Base-by-base conservation (phyloP, 139 green algal genomes). In the Gonium pectorale region DNA sequence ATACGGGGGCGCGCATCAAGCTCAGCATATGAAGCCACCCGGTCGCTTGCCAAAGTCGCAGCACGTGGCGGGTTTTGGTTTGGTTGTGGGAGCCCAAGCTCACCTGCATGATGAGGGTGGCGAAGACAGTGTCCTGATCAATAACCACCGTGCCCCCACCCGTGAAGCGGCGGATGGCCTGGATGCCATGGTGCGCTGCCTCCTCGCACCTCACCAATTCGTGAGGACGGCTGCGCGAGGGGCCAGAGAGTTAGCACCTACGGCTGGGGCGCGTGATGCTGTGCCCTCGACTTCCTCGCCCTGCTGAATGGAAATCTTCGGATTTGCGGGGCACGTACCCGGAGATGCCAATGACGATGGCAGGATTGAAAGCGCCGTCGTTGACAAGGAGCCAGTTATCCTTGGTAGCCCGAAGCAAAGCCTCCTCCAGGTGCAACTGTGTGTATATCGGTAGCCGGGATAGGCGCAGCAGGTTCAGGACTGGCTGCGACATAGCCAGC, bases 131-230 rank as follows among this genome's bases (percentile, higher is more conserved):
- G 90, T 97, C 86, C 0, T 77, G 4, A 74, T 99, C 97, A 21
- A 98, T 94, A 1, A 99, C 92, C 8, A 99, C 97, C 52, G 97
- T 99, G n/a, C 97, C 97, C 4, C 97, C 97, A 1, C 97, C 97
- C 5, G 92, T 98, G 88, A 98, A 99, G 2, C 97, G 91, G 52
- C 93, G 93, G 71, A 99, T 94, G 38, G 98, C 80, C 52, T 88
- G 88, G 0, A 98, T 82, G 5, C 83, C 74, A 15, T 67, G 54
- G 1, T 75, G 22, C 6, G 67, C 38, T 6, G 93, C 94, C 33
- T 77, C 68, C 1, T 73, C 33, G 26, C 92, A 35, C 74, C 97
- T 62, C 29, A 98, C 83, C 68, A 98, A 74, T 51, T 84, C 78
- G 3, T 33, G 22, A 8, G 78, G 78, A 11, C 78, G 78, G 19